Evolutionary conservation across 768 basidiomycete species (phyloP).

Genomic region (Lentinula sp.): DNA sequence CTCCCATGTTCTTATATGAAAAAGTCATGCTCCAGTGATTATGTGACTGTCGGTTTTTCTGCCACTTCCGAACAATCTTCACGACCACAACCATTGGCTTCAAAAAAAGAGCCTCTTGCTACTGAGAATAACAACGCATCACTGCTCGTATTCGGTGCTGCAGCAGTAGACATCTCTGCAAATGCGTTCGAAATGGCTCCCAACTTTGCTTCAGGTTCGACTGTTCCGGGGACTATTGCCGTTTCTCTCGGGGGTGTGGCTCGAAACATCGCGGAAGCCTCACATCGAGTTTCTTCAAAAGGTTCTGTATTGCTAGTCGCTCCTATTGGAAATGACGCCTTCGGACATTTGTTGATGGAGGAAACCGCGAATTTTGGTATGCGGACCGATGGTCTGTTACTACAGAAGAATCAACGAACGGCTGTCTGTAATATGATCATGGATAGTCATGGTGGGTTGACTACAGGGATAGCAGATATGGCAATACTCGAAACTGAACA

Average conservation of each 20-base stretch:
- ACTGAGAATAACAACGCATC: conserved; percentile 22
- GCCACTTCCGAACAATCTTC: not conserved
- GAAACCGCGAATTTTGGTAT: conserved; percentile 63
- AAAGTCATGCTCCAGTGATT: conserved; percentile 1
- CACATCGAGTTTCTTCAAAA: conserved; percentile 53
- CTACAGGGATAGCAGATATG: conserved; percentile 94
- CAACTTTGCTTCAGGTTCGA: conserved; percentile 52
- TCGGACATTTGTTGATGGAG: conserved; percentile 60
- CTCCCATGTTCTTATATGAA: not conserved
- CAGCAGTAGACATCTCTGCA: conserved; percentile 87
- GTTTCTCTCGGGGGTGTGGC: conserved; percentile 85
- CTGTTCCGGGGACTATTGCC: conserved; percentile 70
- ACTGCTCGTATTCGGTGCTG: conserved; percentile 75
- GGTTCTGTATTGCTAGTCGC: conserved; percentile 52
- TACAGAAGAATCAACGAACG: conserved; percentile 37
- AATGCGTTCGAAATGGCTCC: conserved; percentile 24
- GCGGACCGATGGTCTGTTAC: conserved; percentile 74
- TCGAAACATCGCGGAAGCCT: conserved; percentile 92
- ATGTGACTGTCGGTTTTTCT: not conserved
- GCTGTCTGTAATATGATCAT: conserved; percentile 87
- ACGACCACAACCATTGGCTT: not conserved
- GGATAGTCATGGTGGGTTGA: conserved; percentile 61
- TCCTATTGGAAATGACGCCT: conserved; percentile 69
- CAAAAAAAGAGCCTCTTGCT: not conserved
- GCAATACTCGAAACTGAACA: conserved; percentile 44